Conservation (phyloP, 1,139 yeast genomes). For the Pichia sp. region DNA sequence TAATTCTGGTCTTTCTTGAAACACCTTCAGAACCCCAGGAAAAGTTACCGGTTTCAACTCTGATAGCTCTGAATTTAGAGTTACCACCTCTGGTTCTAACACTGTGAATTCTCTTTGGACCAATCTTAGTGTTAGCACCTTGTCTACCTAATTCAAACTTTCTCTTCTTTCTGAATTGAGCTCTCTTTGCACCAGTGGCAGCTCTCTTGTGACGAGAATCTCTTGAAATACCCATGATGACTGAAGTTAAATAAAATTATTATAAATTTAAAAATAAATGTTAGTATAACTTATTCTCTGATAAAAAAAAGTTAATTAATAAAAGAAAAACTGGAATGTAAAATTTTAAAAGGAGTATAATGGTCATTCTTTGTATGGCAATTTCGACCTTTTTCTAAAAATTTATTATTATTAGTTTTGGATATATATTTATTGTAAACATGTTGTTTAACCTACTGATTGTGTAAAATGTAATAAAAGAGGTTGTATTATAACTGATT, state of each 20-base stretch:
- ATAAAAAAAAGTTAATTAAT: not conserved
- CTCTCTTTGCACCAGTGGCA: slow-evolving; percentile 99
- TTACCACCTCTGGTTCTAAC: slow-evolving; percentile 99
- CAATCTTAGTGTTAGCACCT: slow-evolving; percentile 99
- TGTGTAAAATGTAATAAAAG: too few relatives aligned
- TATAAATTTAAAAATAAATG: not conserved
- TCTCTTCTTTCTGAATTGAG: slow-evolving; percentile 99
- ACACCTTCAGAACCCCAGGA: slow-evolving; percentile 99
- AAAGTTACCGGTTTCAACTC: slow-evolving; percentile 99
- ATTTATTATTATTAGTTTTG: too few relatives aligned
- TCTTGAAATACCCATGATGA: slow-evolving; percentile 98
- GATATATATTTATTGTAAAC: too few relatives aligned
- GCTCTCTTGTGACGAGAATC: slow-evolving; percentile 99
- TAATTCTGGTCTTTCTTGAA: slow-evolving; percentile 98
- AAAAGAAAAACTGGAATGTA: not conserved
- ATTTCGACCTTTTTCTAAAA: too few relatives aligned
- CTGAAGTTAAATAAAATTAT: slow-evolving; percentile 8
- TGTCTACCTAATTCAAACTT: slow-evolving; percentile 99
- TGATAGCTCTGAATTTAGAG: slow-evolving; percentile 99
- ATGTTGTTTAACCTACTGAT: too few relatives aligned
- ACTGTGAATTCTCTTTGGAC: slow-evolving; percentile 97
- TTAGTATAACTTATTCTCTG: slow-evolving; percentile 4
- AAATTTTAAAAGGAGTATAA: too few relatives aligned
- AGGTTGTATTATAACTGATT: too few relatives aligned
- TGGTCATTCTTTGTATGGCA: too few relatives aligned